Evolutionary conservation across 23 red algal species (phyloP).

Genomic region (Pyropia yezoensis): DNA sequence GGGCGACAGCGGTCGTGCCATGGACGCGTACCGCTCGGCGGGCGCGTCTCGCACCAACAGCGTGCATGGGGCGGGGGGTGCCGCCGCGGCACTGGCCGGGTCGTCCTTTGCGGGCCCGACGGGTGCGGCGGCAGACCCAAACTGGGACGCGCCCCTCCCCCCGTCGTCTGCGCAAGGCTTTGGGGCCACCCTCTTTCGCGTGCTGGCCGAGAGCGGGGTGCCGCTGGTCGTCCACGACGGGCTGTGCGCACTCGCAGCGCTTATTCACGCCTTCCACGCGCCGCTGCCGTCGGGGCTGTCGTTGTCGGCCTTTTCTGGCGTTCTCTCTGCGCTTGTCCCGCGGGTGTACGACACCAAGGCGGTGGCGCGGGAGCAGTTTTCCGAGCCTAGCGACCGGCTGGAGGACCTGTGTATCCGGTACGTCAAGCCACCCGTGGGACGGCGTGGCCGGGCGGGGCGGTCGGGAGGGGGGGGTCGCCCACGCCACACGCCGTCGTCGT

Average conservation of each 20-base stretch:
- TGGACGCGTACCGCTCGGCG: constrained; percentile 5
- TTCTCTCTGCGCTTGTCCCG: constrained; percentile 2
- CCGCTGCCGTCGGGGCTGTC: constrained; percentile 9
- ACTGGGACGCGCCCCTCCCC: too few relatives aligned
- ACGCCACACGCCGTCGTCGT: too few relatives aligned
- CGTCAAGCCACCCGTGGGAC: neutral
- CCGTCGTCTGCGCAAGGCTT: too few relatives aligned
- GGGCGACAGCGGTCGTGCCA: too few relatives aligned
- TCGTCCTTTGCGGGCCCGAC: too few relatives aligned
- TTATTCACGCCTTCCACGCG: constrained; percentile 42
- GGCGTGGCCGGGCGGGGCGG: too few relatives aligned
- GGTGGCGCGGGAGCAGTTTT: neutral
- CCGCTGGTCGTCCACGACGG: constrained; percentile 41
- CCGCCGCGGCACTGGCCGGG: too few relatives aligned
- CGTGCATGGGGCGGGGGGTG: too few relatives aligned
- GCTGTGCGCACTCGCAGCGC: constrained; percentile 6
- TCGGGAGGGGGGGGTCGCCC: too few relatives aligned
- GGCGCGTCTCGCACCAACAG: neutral
- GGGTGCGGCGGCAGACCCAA: too few relatives aligned
- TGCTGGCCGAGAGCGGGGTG: constrained; percentile 8
- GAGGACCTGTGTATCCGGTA: neutral
- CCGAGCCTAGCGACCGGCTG: neutral
- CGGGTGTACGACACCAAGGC: constrained; percentile 12
- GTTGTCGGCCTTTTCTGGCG: constrained; percentile 3
- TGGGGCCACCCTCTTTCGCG: too few relatives aligned